These are phyloP conservation scores for Beta macrorhiza DNA, from an alignment of 179 eudicot genomes.

Conservation along the genomic window DNA sequence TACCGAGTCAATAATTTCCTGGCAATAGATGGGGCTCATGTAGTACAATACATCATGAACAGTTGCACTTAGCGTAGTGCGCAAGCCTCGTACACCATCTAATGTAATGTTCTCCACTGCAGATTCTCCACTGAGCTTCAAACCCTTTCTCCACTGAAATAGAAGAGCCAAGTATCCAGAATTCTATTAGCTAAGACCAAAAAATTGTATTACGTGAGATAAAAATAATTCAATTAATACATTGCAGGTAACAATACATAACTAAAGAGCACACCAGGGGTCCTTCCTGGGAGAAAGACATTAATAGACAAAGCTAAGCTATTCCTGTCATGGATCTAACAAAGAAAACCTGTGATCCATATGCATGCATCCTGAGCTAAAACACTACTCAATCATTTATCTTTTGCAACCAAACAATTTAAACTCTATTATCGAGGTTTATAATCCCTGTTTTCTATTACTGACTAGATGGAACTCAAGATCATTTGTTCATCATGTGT, in stretches of 20 bases:
- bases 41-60: slow-evolving; percentile 95
- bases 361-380: neutral
- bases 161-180: slow-evolving; percentile 15
- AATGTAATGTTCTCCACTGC: slow-evolving; percentile 83
- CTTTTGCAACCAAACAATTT: no score
- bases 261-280: neutral
- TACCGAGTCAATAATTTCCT: slow-evolving; percentile 93
- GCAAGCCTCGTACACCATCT: slow-evolving; percentile 88
- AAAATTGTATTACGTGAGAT: neutral
- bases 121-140: slow-evolving; percentile 88
- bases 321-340: neutral
- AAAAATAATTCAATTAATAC: neutral
- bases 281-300: neutral
- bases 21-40: slow-evolving; percentile 99
- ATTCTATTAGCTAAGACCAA: slow-evolving; percentile 6
- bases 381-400: neutral
- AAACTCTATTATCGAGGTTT: no score
- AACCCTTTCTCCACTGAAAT: slow-evolving; percentile 86
- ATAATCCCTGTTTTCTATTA: no score
- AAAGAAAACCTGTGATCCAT: neutral
- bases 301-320: neutral
- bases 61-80: slow-evolving; percentile 87
- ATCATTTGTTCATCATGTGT: neutral
- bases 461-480: neutral
- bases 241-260: neutral